Evolutionary conservation across 352 stramenopile genomes (phyloP), one percentile per base, ranked within the genome.

Genomic region (Globisporangium irregulare): DNA sequence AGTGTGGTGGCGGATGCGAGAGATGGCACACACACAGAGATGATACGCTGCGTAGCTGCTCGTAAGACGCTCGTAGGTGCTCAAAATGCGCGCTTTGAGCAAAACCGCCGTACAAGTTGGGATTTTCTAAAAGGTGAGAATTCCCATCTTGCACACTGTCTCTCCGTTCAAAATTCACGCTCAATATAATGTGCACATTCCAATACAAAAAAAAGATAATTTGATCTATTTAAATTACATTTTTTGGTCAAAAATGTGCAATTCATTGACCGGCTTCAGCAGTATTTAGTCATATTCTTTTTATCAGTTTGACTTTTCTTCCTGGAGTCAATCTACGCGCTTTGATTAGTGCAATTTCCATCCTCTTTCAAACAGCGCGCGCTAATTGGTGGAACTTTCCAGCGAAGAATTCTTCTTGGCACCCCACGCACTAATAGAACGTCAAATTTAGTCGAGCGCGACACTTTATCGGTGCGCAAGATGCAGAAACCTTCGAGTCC

Each of bases 401-500:
- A 10, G 22, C 18, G 7, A 24, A 20, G 7, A 24, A 51, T n/a
- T 50, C 41, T 48, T 48, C 5, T n/a, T 2, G 4, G 0, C 18
- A 51, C 43, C n/a, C 18, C 18, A 51, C 43, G 43, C 82, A 64
- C 73, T 76, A 79, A 81, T 84, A 87, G 77, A 78, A 80, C 73
- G 78, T 73, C 76, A 75, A 88, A 90, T 76, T 91, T 90, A 82
- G 84, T 85, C 64, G 14, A 12, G 12, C 22, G 0, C 10, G 56
- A 62, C 20, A 50, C 12, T 62, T 62, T 22, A 50, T 62, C 29
- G 27, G 8, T 22, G 36, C 29, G 50, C 29, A 77, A 72, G 69
- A 82, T 81, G 79, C 73, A 81, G 64, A 87, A 91, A 88, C 82
- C 84, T 92, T 89, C 83, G 72, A 93, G 82, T 90, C 80, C 85